Base-by-base conservation (phyloP, 345 rosid species). In the Populus euphratica region DNA sequence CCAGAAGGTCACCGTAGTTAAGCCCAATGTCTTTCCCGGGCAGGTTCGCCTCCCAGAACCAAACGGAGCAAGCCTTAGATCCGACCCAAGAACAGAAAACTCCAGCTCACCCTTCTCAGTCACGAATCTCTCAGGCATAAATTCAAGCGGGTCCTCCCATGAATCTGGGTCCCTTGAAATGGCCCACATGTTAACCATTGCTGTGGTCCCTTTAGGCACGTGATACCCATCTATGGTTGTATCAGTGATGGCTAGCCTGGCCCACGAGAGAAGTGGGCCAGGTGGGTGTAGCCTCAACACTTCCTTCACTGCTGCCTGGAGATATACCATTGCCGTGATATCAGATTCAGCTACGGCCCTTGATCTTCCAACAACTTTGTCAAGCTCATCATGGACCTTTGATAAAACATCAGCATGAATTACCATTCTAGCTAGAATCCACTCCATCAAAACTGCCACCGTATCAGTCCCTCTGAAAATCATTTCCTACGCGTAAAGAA, bases 181-280 rank as follows among this genome's bases (percentile, higher is more conserved):
- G 85, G 98, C 98, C 98, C 98, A 94, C 98, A 94, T 94, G 82
- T 94, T 94, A 71, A 94, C 97, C 96, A 92, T 92, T 3, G 97
- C 96, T 0, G 96, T 94, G 83, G 98, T 94, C 81, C 98, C 94
- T n/a, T 49, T 41, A 2, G 98, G 97, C 86, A 94, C 92, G 86
- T 83, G 83, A 84, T 87, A 76, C 66, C 97, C 97, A 74, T 89
- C 97, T 29, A 91, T 81, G n/a, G 82, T 82, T 68, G 97, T 86
- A 82, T 92, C 94, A 4, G 91, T 83, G 80, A 86, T 90, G 77
- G 98, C 91, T 44, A 92, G 81, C 6, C 98, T 89, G 83, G 98
- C 93, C 98, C 98, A 94, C 6, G 98, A 94, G 1, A 94, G 87
- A 7, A 94, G 90, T 72, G 97, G 98, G 61, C 98, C 97, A n/a